phyloP scores from a whole-genome alignment of 2,329 filamentous ascomycete species.

The Clathrospora elynae region DNA sequence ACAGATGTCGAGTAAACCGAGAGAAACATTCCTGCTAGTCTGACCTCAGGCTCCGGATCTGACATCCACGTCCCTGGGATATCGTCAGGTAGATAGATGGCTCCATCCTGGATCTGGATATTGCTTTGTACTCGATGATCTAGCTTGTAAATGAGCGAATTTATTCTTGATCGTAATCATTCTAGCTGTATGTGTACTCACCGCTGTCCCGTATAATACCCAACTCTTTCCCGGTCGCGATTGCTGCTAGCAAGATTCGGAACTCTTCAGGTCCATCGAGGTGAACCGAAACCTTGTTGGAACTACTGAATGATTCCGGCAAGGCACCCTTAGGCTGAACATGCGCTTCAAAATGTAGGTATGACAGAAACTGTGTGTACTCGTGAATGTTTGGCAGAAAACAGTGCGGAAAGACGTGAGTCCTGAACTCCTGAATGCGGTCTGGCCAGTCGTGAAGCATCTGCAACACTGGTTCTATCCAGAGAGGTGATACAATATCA shows the following conservation, averaged over 20 bases:
- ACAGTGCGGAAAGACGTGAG: slow-evolving; percentile 55
- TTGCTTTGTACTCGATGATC: slow-evolving; percentile 30
- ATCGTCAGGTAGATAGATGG: slow-evolving; percentile 61
- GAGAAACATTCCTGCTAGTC: slow-evolving; percentile 80
- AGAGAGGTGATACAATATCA: slow-evolving; percentile 33
- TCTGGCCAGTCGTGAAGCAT: slow-evolving; percentile 44
- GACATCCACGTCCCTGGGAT: slow-evolving; percentile 48
- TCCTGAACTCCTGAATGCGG: slow-evolving; percentile 49
- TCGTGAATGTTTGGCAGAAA: slow-evolving; percentile 50
- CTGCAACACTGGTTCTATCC: slow-evolving; percentile 47
- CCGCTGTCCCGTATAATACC: slow-evolving; percentile 51
- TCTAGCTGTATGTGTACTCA: slow-evolving; percentile 28
- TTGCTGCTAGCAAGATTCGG: slow-evolving; percentile 45
- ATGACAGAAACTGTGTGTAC: slow-evolving; percentile 50
- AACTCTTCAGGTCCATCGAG: slow-evolving; percentile 36
- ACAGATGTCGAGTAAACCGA: slow-evolving; percentile 76
- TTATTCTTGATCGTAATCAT: not conserved
- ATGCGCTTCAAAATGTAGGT: slow-evolving; percentile 44
- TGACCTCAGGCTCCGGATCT: slow-evolving; percentile 56
- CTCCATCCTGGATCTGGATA: slow-evolving; percentile 34
- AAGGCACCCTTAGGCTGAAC: slow-evolving; percentile 26
- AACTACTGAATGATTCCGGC: slow-evolving; percentile 18
- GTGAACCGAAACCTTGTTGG: slow-evolving; percentile 10
- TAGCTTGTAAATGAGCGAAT: slow-evolving; percentile 11
- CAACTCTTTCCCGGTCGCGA: slow-evolving; percentile 55